Evolutionary conservation across 2,329 filamentous ascomycete species (phyloP).

Genomic region (Fusarium mexicanum): DNA sequence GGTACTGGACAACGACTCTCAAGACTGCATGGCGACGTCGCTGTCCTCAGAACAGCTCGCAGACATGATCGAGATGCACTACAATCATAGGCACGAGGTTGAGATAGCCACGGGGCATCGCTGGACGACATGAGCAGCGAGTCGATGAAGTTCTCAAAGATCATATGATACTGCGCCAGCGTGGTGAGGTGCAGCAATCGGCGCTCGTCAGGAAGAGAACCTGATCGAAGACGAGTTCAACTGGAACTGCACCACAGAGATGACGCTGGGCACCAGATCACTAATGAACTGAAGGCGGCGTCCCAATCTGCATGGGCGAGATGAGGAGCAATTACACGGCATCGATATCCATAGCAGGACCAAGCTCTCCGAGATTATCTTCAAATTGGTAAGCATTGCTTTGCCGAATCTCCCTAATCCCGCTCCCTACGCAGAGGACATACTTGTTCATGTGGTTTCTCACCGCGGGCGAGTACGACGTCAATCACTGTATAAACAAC

Average conservation of each 20-base stretch:
- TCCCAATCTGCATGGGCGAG: too few relatives aligned
- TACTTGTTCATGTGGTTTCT: fast-evolving
- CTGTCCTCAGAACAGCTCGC: neutral
- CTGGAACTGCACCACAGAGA: too few relatives aligned
- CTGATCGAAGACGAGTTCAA: too few relatives aligned
- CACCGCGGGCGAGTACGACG: too few relatives aligned
- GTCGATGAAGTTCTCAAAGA: neutral
- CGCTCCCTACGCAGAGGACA: fast-evolving
- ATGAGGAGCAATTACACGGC: too few relatives aligned
- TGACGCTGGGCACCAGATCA: too few relatives aligned
- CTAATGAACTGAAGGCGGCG: too few relatives aligned
- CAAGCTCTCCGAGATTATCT: too few relatives aligned
- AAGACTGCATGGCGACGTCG: neutral
- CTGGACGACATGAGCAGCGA: neutral
- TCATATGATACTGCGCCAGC: neutral
- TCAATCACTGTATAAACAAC: too few relatives aligned
- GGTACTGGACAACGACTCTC: fast-evolving
- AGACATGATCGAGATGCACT: neutral
- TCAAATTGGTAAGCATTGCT: too few relatives aligned
- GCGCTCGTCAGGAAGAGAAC: neutral
- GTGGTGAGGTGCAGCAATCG: neutral
- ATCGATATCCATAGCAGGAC: too few relatives aligned
- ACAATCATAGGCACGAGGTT: neutral
- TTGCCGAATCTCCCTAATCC: too few relatives aligned
- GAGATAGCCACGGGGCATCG: neutral